Evolutionary conservation across 179 eudicot species (phyloP).

Genomic region (Spinacia oleracea): DNA sequence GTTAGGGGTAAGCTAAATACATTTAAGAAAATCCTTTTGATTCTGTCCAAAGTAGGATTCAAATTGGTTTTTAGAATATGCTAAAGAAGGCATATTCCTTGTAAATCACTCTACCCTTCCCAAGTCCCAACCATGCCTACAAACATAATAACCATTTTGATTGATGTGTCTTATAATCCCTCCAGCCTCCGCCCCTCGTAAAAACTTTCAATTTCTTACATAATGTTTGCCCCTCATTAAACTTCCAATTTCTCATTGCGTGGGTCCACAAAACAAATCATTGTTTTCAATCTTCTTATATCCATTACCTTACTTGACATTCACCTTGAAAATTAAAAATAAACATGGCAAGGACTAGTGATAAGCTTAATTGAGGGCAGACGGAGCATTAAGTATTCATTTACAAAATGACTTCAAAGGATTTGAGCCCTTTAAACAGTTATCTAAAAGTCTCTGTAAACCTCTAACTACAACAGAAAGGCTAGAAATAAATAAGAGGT

Average conservation of each 20-base stretch:
- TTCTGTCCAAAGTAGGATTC: background rate
- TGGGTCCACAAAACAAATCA: too few species aligned
- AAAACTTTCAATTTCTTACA: too few species aligned
- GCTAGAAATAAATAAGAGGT: background rate
- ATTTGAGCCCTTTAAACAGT: background rate
- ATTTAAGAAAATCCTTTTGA: background rate
- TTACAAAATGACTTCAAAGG: background rate
- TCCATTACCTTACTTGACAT: too few species aligned
- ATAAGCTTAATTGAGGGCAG: too few species aligned
- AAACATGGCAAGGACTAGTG: too few species aligned
- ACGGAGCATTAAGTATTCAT: background rate
- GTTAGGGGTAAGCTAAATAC: background rate
- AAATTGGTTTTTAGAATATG: background rate
- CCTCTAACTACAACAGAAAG: background rate
- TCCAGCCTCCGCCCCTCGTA: too few species aligned
- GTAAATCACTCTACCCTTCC: background rate
- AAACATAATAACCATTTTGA: background rate
- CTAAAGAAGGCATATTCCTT: background rate
- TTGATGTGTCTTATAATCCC: background rate
- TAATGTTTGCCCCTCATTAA: too few species aligned
- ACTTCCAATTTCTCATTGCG: too few species aligned
- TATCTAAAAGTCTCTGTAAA: background rate
- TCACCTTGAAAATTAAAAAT: too few species aligned
- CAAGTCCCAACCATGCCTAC: background rate
- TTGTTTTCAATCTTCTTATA: too few species aligned